Conservation (phyloP, 108 stramenopile species). For the Aureococcus anophagefferens region DNA sequence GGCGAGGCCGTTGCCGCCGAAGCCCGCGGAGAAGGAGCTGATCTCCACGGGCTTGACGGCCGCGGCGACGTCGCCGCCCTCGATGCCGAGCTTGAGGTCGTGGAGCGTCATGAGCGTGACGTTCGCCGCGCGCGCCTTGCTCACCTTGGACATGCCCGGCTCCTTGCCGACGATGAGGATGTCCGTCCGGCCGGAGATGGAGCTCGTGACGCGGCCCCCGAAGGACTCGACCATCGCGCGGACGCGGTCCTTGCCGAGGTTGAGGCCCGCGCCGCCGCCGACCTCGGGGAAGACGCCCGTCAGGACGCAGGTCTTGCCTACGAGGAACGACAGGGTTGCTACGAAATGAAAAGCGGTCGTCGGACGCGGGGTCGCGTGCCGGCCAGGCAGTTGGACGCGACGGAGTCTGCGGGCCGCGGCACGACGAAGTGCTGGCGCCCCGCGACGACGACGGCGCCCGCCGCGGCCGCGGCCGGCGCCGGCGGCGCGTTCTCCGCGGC, state of each 20-base stretch:
- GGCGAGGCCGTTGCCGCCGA: constrained; percentile 2
- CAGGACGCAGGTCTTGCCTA: constrained; percentile 40
- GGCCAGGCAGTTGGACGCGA: too few species aligned
- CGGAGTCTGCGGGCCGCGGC: too few species aligned
- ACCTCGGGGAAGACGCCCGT: constrained; percentile 54
- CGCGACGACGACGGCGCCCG: not conserved
- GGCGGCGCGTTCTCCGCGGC: not conserved
- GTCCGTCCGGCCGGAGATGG: constrained; percentile 45
- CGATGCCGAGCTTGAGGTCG: not conserved
- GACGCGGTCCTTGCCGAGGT: constrained; percentile 38
- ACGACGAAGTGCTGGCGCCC: too few species aligned
- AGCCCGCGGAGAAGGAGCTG: not conserved
- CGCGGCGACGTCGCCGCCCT: not conserved
- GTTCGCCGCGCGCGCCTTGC: constrained; percentile 27
- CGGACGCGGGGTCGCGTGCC: too few species aligned
- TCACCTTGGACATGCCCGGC: constrained; percentile 46
- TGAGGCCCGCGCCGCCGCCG: constrained; percentile 49
- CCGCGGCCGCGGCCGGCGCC: not conserved
- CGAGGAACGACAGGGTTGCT: constrained; percentile 19
- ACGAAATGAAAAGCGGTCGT: too few species aligned
- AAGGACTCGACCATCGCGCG: constrained; percentile 42
- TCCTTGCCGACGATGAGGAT: constrained; percentile 46
- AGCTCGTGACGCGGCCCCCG: constrained; percentile 36
- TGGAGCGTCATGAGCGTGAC: constrained; percentile 16
- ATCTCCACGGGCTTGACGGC: constrained; percentile 13